These are phyloP conservation scores for Daldinia decipiens DNA, from an alignment of 495 filamentous ascomycete genomes.

Conservation along the genomic window DNA sequence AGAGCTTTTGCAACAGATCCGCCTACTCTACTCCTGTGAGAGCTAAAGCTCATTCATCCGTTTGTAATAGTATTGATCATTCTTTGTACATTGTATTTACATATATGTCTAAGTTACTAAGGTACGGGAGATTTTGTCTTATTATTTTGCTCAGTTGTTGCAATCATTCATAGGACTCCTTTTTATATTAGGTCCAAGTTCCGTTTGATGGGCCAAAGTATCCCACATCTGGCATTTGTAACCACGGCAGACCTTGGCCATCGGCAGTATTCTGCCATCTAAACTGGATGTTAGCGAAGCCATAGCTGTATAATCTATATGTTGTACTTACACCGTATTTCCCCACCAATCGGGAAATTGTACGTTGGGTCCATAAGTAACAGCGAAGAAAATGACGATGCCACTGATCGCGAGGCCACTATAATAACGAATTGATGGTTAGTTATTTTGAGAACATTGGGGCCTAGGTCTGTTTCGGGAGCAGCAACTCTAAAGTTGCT, in stretches of 20 bases:
- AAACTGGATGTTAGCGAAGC: constrained; percentile 19
- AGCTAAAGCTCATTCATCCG: too few species aligned
- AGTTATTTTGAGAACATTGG: background rate
- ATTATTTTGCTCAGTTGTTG: background rate
- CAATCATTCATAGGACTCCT: too few species aligned
- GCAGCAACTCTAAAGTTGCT: background rate
- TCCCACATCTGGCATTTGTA: constrained; percentile 54
- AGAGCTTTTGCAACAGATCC: too few species aligned
- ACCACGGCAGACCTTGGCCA: constrained; percentile 54
- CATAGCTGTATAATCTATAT: background rate
- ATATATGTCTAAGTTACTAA: background rate
- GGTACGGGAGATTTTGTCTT: background rate
- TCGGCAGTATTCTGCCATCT: constrained; percentile 60
- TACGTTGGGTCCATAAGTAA: constrained; percentile 45
- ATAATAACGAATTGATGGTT: background rate
- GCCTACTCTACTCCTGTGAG: too few species aligned
- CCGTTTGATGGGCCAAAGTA: constrained; percentile 60
- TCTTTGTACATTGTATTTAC: too few species aligned
- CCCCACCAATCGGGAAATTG: constrained; percentile 49
- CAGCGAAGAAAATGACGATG: constrained; percentile 51
- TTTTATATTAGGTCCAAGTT: constrained; percentile 47
- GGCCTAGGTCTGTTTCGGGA: background rate
- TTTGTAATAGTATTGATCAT: too few species aligned
- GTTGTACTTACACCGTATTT: constrained; percentile 44
- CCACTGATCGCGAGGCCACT: constrained; percentile 46